Conservation (phyloP, 306 rosid genomes). For the Medicago arabica region DNA sequence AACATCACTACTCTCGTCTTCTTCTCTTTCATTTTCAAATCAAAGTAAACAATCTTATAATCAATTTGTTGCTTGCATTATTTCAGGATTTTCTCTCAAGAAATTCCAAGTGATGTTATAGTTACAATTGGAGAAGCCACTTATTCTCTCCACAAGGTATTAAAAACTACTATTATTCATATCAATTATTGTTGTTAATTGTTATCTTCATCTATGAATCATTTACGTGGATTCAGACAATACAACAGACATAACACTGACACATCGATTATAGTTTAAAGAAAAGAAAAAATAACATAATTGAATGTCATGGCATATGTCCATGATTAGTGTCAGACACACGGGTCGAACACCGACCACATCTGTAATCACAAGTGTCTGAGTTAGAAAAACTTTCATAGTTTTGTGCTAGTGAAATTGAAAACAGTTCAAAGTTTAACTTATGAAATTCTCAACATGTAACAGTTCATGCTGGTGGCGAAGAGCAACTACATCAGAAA, state of each 20-base stretch:
- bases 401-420: background rate
- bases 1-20: background rate
- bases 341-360: no score
- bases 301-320: no score
- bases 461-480: slow-evolving; percentile 85
- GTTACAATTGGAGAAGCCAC: slow-evolving; percentile 73
- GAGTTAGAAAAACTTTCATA: background rate
- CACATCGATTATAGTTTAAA: no score
- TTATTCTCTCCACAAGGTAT: slow-evolving; percentile 88
- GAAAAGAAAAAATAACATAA: no score
- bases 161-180: background rate
- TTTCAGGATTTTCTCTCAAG: slow-evolving; percentile 82
- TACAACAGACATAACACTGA: no score
- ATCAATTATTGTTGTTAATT: no score
- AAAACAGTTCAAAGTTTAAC: background rate
- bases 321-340: no score
- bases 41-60: background rate
- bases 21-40: background rate
- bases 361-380: no score
- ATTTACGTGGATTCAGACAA: no score
- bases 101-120: slow-evolving; percentile 73
- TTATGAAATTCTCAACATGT: background rate
- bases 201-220: background rate
- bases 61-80: background rate
- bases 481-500: slow-evolving; percentile 87